Conservation (phyloP, 2,329 filamentous ascomycete genomes). For the Colletotrichum liriopes region DNA sequence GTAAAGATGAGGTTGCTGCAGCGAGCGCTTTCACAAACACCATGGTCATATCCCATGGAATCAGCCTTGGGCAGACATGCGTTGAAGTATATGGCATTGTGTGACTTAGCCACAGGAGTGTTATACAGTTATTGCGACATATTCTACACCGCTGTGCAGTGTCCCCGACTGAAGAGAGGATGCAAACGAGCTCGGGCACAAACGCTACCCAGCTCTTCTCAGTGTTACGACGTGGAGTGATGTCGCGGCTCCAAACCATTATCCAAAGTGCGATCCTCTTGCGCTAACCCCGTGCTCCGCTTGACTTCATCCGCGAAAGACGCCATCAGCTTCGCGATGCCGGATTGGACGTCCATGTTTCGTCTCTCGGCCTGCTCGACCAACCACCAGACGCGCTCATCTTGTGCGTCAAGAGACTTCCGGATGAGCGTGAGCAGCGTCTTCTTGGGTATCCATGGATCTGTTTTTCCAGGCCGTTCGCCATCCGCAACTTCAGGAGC, state of each 20-base stretch:
- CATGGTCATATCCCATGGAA: background rate
- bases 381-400: constrained; percentile 40
- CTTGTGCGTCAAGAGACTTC: constrained; percentile 37
- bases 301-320: constrained; percentile 39
- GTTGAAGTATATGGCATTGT: background rate
- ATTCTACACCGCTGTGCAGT: background rate
- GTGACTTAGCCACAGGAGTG: background rate
- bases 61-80: no score
- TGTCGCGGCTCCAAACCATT: background rate
- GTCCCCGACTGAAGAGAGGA: no score
- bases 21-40: background rate
- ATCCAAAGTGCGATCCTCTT: constrained; percentile 5
- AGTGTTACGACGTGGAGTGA: constrained; percentile 6
- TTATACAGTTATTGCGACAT: background rate
- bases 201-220: background rate
- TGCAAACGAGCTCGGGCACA: background rate
- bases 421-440: constrained; percentile 38
- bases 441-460: constrained; percentile 29
- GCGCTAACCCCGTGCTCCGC: constrained; percentile 19
- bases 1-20: background rate
- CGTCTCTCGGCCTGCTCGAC: constrained; percentile 40
- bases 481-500: constrained; percentile 10
- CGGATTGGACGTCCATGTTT: constrained; percentile 37
- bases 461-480: background rate
- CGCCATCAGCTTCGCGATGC: constrained; percentile 40